Percentiles rank a stretch among this genome's conserved stretches.
These are phyloP conservation scores for Cephalotrichum gorgonifer DNA, from an alignment of 2,329 filamentous ascomycete species.

Conservation along the genomic window DNA sequence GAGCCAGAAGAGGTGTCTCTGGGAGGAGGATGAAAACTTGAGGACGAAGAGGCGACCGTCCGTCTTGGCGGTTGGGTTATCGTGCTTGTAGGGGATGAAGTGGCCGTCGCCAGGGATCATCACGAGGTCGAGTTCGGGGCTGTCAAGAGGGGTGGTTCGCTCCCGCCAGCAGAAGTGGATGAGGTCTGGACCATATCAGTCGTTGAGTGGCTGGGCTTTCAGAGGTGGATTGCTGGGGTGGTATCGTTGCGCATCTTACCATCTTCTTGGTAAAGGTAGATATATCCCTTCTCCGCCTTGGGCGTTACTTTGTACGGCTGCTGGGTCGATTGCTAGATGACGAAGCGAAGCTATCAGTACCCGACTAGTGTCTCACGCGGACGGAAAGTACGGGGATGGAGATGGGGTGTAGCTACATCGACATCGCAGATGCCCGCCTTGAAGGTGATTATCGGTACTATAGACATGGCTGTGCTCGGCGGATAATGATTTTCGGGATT, in stretches of 20 bases:
- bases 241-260: conserved; percentile 34
- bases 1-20: conserved; percentile 91
- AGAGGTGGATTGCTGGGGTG: neutral
- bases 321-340: conserved; percentile 14
- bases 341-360: conserved; percentile 1
- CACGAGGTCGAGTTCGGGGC: conserved; percentile 78
- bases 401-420: conserved; percentile 48
- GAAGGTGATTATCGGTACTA: conserved; percentile 83
- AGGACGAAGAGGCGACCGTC: conserved; percentile 89
- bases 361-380: no score
- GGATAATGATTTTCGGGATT: neutral
- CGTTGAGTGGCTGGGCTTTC: neutral
- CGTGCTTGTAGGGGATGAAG: conserved; percentile 67
- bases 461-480: conserved; percentile 53
- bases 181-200: conserved; percentile 47
- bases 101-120: conserved; percentile 87
- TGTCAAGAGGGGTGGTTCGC: conserved; percentile 56
- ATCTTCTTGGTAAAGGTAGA: conserved; percentile 91
- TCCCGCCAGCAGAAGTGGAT: conserved; percentile 97
- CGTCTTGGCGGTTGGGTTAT: conserved; percentile 51
- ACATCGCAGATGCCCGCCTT: conserved; percentile 86
- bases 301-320: conserved; percentile 65
- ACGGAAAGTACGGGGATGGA: neutral
- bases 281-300: conserved; percentile 65
- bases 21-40: conserved; percentile 86